Evolutionary conservation across 2,329 filamentous ascomycete genomes (phyloP), one percentile per base, ranked within the genome.

Genomic region (Chaetomium strumarium): DNA sequence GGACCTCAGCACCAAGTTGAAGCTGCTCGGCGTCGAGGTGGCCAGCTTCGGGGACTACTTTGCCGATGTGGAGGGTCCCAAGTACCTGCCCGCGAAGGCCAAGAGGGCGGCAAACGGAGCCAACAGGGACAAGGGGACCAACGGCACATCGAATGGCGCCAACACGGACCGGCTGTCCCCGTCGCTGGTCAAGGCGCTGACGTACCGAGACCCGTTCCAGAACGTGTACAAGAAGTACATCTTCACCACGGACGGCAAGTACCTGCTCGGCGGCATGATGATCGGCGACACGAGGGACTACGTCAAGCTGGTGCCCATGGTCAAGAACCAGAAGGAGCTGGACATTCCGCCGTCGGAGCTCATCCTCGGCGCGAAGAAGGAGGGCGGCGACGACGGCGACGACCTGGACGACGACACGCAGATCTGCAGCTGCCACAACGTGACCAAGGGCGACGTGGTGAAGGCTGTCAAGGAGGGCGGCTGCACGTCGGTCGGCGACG

Each of bases 21-120:
- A 96, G 74, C 75, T 96, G 0, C 76, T 96, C 0, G 90, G 90
- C 0, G 89, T 96, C 9, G 88, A 96, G 59, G 91, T 96, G 5
- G 91, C 91, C 16, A 93, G 88, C 64, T 96, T 96, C 65, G 90
- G 91, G 0, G 91, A 96, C 66, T 96, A 91, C 73, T 96, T 96
- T 60, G 90, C 90, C 0, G 90, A 96, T 62, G 76, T 87, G 30
- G 88, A 95, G 64, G 90, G 90, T 0, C 88, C 89, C 0, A 86
- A 85, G 58, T 77, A 83, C 43, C 72, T 92, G n/a, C 90, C 88
- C 0, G 75, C 77, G 3, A 59, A 58, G 16, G 55, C 59, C 7
- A 78, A 77, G 55, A 75, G 71, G 11, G 41, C 38, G 7, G 48
- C 9, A 14, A 55, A 39, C 24, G 52, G 46, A 70, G 67, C 3